A percentile compares a stretch with the other conserved stretches of the same genome.
Evolutionary conservation across 768 basidiomycete genomes (phyloP).

Genomic region (Leucogyrophana mollusca): DNA sequence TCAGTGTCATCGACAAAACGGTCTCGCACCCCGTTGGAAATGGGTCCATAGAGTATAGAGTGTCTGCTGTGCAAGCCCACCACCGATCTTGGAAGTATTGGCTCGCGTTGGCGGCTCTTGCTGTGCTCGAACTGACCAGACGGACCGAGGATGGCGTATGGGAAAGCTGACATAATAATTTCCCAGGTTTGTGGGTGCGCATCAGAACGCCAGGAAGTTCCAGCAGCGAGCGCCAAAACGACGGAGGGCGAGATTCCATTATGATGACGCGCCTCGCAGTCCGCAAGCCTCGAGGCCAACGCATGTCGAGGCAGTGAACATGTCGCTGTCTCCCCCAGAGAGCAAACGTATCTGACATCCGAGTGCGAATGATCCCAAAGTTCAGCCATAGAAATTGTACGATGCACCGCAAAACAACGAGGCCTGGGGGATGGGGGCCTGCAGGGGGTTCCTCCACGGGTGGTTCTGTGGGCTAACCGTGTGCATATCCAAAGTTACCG

Average conservation of each 20-base stretch:
- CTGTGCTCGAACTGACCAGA: conserved; percentile 9
- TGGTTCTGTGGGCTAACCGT: neutral
- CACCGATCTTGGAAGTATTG: conserved; percentile 1
- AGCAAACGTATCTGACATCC: neutral
- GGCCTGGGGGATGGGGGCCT: neutral
- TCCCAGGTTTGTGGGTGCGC: conserved; percentile 6
- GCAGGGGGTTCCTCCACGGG: neutral
- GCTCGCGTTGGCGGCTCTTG: conserved; percentile 21
- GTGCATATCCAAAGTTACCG: neutral
- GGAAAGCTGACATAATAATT: conserved; percentile 1
- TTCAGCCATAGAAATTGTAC: neutral
- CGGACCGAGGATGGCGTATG: neutral
- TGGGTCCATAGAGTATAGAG: conserved; percentile 2
- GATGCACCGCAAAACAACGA: conserved; percentile 2
- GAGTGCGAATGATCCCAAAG: neutral
- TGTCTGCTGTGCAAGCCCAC: too few relatives aligned
- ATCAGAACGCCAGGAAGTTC: neutral
- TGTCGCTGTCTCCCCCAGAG: neutral
- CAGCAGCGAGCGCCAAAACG: neutral
- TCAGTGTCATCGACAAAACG: conserved; percentile 8
- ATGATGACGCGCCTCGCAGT: neutral
- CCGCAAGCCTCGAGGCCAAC: conserved; percentile 23
- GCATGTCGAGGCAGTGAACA: conserved; percentile 19
- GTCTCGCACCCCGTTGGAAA: conserved; percentile 11
- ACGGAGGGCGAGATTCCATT: conserved; percentile 1